phyloP scores from a whole-genome alignment of 345 rosid genomes.

The Mercurialis annua region DNA sequence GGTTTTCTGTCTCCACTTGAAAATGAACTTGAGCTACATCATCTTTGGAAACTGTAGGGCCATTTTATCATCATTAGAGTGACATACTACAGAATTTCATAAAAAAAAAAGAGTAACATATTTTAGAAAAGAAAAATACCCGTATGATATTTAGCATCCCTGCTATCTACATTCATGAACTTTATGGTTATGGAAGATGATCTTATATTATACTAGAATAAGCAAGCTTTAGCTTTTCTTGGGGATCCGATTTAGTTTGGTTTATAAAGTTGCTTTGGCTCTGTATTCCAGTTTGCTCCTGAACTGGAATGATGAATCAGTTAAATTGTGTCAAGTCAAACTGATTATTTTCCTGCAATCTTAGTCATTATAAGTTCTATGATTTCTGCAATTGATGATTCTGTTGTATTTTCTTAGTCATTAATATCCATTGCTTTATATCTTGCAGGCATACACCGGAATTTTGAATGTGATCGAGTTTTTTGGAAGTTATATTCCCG shows the following conservation, averaged over 20 bases:
- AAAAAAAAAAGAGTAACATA: too few relatives aligned
- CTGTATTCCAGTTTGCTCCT: background rate
- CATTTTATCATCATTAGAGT: too few relatives aligned
- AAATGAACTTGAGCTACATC: too few relatives aligned
- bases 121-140: background rate
- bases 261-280: background rate
- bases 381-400: background rate
- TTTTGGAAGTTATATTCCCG: slow-evolving; percentile 58
- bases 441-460: slow-evolving; percentile 81
- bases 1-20: too few relatives aligned
- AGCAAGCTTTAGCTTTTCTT: background rate
- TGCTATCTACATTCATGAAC: background rate
- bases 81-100: too few relatives aligned
- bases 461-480: slow-evolving; percentile 69
- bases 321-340: background rate
- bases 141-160: background rate
- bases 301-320: background rate
- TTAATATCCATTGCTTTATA: slow-evolving; percentile 18
- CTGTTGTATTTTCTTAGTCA: slow-evolving; percentile 3
- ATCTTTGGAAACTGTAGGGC: too few relatives aligned
- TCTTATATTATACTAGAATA: background rate
- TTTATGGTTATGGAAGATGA: background rate
- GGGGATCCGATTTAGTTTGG: background rate
- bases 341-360: background rate
- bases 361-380: background rate